Base-by-base conservation (phyloP, 2,329 filamentous ascomycete genomes). In the Aspergillus ruber region DNA sequence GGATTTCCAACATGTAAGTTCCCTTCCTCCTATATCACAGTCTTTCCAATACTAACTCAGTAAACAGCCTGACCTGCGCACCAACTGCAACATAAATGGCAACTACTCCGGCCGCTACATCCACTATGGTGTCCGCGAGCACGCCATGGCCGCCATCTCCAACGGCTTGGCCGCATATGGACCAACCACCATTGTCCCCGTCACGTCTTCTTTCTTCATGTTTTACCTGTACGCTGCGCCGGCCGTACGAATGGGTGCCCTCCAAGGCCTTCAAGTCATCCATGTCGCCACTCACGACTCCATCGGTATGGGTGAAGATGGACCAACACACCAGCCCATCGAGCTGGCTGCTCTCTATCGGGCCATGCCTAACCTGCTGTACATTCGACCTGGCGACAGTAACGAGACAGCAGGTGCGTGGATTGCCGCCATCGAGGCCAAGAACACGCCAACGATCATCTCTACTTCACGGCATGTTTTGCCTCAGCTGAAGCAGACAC, bases 131-230 rank as follows among this genome's bases (percentile, higher is more conserved):
- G 76, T 83, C 43, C 76, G 80, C 10, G 80, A 83, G 55, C 80
- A 83, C 57, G 79, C 79, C 45, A 83, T 84, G 81, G 72, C 71
- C 2, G 86, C 86, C 64, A 88, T 94, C 74, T 86, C 94, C 78
- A 95, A 95, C 58, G 82, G 81, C 3, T 63, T 84, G 3, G 80
- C 81, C 0, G 81, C 81, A 1, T 84, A 72, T 50, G 68, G 70
- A 49, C 75, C 71, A 32, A 75, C 72, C 20, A 80, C 78, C 0
- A 74, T 83, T 52, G 64, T 83, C 6, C 80, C 80, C 0, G 65
- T 82, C 32, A 83, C 80, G 1, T 76, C 76, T 0, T 74, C 72
- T 4, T 83, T 83, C 65, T 82, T 82, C 68, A 83, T 83, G 77
- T 83, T 83, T 62, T 82, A 82, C 54, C 64, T 77, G 65, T 71